Evolutionary conservation across 2,329 filamentous ascomycete genomes (phyloP).

Genomic region (Rasamsonia emersonii): DNA sequence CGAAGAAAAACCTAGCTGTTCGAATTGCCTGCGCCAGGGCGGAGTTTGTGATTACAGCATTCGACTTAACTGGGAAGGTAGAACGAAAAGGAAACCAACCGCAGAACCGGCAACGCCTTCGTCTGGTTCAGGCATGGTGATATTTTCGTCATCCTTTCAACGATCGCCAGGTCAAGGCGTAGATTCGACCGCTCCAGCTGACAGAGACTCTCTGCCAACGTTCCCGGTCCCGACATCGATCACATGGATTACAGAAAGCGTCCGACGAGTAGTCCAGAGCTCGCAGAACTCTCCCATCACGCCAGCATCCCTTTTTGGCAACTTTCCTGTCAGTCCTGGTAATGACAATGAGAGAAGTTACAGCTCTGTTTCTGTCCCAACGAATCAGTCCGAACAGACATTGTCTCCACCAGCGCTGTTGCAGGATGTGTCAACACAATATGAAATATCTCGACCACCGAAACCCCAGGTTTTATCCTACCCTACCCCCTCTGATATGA

Average conservation of each 20-base stretch:
- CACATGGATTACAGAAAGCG: not conserved
- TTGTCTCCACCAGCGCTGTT: not conserved
- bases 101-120: conserved; percentile 25
- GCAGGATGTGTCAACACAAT: not conserved
- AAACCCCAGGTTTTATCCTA: conserved; percentile 7
- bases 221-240: not conserved
- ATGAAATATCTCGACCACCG: not conserved
- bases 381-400: not conserved
- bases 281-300: not conserved
- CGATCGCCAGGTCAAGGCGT: no score
- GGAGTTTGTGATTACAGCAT: conserved; percentile 75
- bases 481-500: conserved; percentile 15
- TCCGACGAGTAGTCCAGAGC: not conserved
- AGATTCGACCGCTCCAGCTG: not conserved
- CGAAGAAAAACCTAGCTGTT: conserved; percentile 64
- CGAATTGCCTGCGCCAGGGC: conserved; percentile 63
- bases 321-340: not conserved
- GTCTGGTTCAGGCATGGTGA: conserved; percentile 13
- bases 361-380: no score
- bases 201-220: conserved; percentile 4
- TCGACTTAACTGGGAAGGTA: conserved; percentile 70
- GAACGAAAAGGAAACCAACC: conserved; percentile 50
- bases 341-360: not conserved
- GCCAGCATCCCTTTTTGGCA: not conserved
- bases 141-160: conserved; percentile 2